These are phyloP conservation scores for Agroathelia rolfsii DNA, from an alignment of 1,284 basidiomycete genomes.

Conservation along the genomic window DNA sequence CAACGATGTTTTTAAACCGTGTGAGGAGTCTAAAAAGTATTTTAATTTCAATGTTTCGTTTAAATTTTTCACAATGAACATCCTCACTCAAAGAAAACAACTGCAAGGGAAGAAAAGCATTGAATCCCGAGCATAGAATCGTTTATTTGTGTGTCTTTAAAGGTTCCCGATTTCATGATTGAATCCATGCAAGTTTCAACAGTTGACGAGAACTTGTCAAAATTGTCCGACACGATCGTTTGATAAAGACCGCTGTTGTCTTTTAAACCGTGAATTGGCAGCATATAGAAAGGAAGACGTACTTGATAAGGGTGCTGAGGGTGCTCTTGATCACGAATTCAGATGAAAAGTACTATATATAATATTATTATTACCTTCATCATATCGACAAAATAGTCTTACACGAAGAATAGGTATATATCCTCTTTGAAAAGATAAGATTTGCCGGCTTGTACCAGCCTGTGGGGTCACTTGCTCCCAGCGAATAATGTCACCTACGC, in stretches of 20 bases:
- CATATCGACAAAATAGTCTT: conserved; percentile 10
- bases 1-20: conserved; percentile 47
- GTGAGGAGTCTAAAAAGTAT: conserved; percentile 41
- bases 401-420: conserved; percentile 51
- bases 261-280: not conserved
- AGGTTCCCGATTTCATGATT: conserved; percentile 29
- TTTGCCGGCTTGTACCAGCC: conserved; percentile 21
- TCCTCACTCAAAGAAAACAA: conserved; percentile 44
- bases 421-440: conserved; percentile 52
- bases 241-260: conserved; percentile 41
- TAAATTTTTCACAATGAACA: not conserved
- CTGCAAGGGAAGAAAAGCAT: conserved; percentile 38
- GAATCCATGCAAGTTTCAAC: conserved; percentile 33
- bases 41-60: too few species aligned
- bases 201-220: conserved; percentile 31
- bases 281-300: conserved; percentile 7
- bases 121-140: conserved; percentile 25
- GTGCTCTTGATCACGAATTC: conserved; percentile 55
- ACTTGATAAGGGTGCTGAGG: conserved; percentile 47
- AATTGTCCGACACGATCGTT: conserved; percentile 39
- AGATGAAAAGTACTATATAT: conserved; percentile 47
- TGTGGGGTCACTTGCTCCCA: conserved; percentile 33
- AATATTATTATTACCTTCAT: not conserved
- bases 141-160: conserved; percentile 26
- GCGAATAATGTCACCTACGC: conserved; percentile 41